A percentile compares a stretch with the other conserved stretches of the same genome.
Evolutionary conservation across 176 grass and related monocot genomes (phyloP).

Genomic region (Carex pumila): DNA sequence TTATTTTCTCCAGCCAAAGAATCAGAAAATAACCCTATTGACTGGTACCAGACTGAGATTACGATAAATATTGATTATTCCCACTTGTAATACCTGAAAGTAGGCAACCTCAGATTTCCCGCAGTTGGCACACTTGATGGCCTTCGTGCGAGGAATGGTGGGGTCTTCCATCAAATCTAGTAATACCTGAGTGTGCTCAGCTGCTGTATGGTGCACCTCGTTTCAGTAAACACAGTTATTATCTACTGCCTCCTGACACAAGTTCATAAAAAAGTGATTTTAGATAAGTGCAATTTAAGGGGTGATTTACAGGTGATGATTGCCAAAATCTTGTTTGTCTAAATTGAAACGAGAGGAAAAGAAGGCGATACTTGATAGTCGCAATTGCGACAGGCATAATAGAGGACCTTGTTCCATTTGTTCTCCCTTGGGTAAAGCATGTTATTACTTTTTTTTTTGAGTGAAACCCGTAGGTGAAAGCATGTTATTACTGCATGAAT

Average conservation of each 20-base stretch:
- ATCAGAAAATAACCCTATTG: not conserved
- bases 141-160: constrained; percentile 61
- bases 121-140: constrained; percentile 37
- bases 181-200: constrained; percentile 67
- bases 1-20: not conserved
- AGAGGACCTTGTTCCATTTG: constrained; percentile 13
- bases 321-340: not conserved
- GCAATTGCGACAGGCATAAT: constrained; percentile 51
- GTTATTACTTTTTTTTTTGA: no score
- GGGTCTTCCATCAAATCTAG: constrained; percentile 69
- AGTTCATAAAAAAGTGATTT: not conserved
- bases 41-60: not conserved
- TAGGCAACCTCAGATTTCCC: constrained; percentile 63
- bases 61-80: not conserved
- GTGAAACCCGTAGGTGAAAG: no score
- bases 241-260: constrained; percentile 52
- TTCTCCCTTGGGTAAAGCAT: constrained; percentile 57
- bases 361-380: constrained; percentile 30
- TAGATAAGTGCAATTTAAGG: not conserved
- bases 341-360: not conserved
- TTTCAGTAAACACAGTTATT: constrained; percentile 74
- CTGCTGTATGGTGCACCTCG: constrained; percentile 59
- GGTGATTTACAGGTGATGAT: not conserved
- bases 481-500: constrained; percentile 52
- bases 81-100: constrained; percentile 42